Conservation (phyloP, 345 rosid genomes). For the Corchorus olitorius region DNA sequence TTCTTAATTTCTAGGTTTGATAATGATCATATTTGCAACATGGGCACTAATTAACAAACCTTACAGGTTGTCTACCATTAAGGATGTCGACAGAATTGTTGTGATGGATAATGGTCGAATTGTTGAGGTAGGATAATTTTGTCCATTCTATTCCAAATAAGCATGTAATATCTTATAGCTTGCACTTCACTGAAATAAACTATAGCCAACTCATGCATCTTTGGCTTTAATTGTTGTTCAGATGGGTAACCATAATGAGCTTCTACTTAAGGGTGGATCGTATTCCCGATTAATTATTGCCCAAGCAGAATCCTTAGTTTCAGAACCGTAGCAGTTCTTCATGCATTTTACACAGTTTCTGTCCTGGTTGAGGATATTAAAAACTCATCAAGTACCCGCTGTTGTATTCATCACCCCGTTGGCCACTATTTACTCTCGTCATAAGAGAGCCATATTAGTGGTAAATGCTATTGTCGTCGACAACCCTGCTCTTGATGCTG, state of each 20-base stretch:
- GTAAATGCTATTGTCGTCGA: no score
- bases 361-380: no score
- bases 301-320: conserved; percentile 31
- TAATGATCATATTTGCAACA: background rate
- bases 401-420: background rate
- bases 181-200: background rate
- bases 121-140: conserved; percentile 30
- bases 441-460: background rate
- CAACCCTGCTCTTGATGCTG: no score
- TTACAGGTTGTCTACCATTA: conserved; percentile 42
- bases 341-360: no score
- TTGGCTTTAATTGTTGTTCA: conserved; percentile 2
- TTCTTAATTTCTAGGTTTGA: background rate
- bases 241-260: conserved; percentile 47
- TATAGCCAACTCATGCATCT: background rate
- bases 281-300: conserved; percentile 32
- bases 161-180: background rate
- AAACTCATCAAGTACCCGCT: no score
- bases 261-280: conserved; percentile 33
- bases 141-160: background rate
- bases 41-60: background rate
- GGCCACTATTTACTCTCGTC: background rate
- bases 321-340: background rate
- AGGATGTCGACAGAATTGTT: conserved; percentile 37
- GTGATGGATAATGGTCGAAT: conserved; percentile 44